Conservation (phyloP, 805 yeast genomes). For the Lipomyces sp. region DNA sequence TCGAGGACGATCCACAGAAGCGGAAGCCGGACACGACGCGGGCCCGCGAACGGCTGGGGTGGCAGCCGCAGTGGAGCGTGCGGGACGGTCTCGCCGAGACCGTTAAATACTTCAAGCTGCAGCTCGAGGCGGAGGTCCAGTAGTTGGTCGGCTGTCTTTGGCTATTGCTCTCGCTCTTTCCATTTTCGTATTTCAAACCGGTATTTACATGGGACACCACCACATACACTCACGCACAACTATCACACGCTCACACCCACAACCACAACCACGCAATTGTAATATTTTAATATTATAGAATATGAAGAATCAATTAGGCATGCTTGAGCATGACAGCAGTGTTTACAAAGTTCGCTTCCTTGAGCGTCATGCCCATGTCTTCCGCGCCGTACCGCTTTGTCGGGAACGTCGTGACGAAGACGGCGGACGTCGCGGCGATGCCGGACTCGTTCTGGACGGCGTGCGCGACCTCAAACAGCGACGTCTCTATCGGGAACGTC, state of each 20-base stretch:
- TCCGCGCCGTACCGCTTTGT: slow-evolving; percentile 28
- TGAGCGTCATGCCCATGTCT: slow-evolving; percentile 33
- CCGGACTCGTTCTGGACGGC: slow-evolving; percentile 31
- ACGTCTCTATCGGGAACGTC: slow-evolving; percentile 32
- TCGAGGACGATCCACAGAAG: slow-evolving; percentile 33
- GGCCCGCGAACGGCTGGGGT: slow-evolving; percentile 28
- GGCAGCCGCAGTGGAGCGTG: slow-evolving; percentile 33
- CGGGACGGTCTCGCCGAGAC: slow-evolving; percentile 32
- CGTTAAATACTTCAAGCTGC: slow-evolving; percentile 29
- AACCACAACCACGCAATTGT: too few species aligned
- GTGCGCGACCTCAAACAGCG: slow-evolving; percentile 35
- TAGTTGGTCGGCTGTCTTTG: background rate
- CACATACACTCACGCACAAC: too few species aligned
- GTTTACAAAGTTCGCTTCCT: slow-evolving; percentile 37
- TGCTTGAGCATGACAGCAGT: slow-evolving; percentile 33
- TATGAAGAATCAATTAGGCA: too few species aligned
- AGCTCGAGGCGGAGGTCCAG: slow-evolving; percentile 20
- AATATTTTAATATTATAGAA: too few species aligned
- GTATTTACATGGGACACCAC: background rate
- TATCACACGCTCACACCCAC: too few species aligned
- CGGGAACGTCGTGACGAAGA: slow-evolving; percentile 37
- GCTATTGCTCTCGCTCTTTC: background rate
- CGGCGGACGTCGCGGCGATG: slow-evolving; percentile 25
- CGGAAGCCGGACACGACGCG: slow-evolving; percentile 32
- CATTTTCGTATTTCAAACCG: background rate